Conservation (phyloP, 78 protist species). For the Dictyostelium firmibasis region DNA sequence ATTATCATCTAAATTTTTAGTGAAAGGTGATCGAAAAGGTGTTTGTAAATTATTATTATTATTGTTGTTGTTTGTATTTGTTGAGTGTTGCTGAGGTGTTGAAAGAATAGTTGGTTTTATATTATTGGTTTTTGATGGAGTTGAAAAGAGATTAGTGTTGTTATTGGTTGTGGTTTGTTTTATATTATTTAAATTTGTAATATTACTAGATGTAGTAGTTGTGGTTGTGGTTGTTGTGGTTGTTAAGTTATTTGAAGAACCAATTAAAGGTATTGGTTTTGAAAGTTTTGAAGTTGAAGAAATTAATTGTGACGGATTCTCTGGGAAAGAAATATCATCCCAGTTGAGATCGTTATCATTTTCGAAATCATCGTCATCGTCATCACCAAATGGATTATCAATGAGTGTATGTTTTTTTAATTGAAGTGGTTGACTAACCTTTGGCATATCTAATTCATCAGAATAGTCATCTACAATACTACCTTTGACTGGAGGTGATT, state of each 20-base stretch:
- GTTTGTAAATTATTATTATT: neutral
- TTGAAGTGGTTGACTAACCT: constrained; percentile 2
- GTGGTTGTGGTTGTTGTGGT: neutral
- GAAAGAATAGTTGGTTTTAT: neutral
- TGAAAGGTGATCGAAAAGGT: neutral
- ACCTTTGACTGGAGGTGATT: constrained; percentile 37
- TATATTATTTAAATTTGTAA: neutral
- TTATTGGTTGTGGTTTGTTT: neutral
- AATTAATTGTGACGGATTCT: constrained; percentile 6
- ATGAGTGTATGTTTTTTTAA: constrained; percentile 13
- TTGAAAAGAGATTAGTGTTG: neutral
- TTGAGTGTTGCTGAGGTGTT: neutral
- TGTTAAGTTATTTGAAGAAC: neutral
- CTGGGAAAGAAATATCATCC: constrained; percentile 53
- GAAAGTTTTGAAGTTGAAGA: constrained; percentile 1
- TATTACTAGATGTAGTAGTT: constrained; percentile 21
- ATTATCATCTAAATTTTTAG: neutral
- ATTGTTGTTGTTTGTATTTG: too few species aligned
- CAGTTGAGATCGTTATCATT: constrained; percentile 28
- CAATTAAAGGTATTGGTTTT: neutral
- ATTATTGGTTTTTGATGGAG: constrained; percentile 9
- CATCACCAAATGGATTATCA: constrained; percentile 72
- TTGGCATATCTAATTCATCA: constrained; percentile 20
- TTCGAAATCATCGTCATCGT: constrained; percentile 14
- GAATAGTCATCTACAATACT: constrained; percentile 36